Percentiles rank a stretch among this genome's conserved stretches.
These are phyloP conservation scores for Lyophyllum shimeji DNA, from an alignment of 768 basidiomycete genomes.

Conservation along the genomic window DNA sequence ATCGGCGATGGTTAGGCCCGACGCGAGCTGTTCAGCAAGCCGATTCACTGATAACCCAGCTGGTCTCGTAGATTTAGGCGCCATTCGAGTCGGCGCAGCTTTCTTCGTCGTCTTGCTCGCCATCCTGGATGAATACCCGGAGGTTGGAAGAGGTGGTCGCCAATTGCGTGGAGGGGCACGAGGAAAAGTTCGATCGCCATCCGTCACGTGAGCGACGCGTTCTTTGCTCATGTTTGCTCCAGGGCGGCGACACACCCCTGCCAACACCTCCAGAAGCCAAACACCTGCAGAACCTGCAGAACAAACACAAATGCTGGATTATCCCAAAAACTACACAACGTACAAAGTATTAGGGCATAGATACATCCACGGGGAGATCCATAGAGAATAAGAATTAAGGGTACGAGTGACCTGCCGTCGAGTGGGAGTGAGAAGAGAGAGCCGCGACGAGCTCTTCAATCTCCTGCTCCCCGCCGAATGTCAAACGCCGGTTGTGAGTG, in stretches of 20 bases:
- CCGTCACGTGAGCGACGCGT: background rate
- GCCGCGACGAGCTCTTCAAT: constrained; percentile 24
- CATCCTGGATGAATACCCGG: background rate
- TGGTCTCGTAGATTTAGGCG: background rate
- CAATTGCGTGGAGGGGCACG: background rate
- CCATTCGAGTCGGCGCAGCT: background rate
- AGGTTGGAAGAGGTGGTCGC: background rate
- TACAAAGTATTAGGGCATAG: background rate
- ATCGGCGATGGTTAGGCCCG: constrained; percentile 27
- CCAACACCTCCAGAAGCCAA: too few species aligned
- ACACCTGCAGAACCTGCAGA: too few species aligned
- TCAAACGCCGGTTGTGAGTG: constrained; percentile 17
- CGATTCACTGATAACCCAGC: constrained; percentile 19
- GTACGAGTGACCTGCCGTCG: background rate
- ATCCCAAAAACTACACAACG: background rate
- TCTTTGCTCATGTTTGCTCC: background rate
- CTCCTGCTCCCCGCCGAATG: constrained; percentile 27
- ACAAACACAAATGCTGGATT: too few species aligned
- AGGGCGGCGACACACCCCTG: too few species aligned
- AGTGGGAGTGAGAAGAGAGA: constrained; percentile 23
- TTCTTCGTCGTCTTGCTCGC: background rate
- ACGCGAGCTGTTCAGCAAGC: constrained; percentile 28
- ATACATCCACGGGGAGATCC: background rate
- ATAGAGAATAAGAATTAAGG: background rate
- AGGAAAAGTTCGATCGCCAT: background rate